These are phyloP conservation scores for Sesbania bispinosa DNA, from an alignment of 306 rosid genomes.

Conservation along the genomic window DNA sequence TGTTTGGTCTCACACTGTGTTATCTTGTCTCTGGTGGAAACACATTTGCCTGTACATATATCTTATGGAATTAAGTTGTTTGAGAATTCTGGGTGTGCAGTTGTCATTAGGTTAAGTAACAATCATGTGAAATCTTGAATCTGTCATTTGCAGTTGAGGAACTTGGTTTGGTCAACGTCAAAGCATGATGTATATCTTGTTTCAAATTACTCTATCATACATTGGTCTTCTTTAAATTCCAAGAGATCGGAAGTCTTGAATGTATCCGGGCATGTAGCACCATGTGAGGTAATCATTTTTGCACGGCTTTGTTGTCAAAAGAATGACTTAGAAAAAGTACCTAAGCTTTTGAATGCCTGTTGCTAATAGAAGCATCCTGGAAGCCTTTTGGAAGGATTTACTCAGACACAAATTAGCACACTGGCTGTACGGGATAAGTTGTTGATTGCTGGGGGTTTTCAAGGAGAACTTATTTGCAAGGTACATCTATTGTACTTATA, in stretches of 20 bases:
- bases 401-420: slow-evolving; percentile 71
- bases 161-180: slow-evolving; percentile 84
- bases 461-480: slow-evolving; percentile 91
- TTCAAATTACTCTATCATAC: slow-evolving; percentile 62
- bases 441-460: slow-evolving; percentile 82
- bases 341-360: slow-evolving; percentile 2
- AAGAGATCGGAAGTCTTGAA: slow-evolving; percentile 56
- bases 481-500: slow-evolving; percentile 29
- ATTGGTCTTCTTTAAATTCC: slow-evolving; percentile 64
- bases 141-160: slow-evolving; percentile 62
- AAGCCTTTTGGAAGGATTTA: slow-evolving; percentile 78
- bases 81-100: background rate
- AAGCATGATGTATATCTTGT: slow-evolving; percentile 81
- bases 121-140: background rate
- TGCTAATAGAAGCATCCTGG: slow-evolving; percentile 73
- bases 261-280: slow-evolving; percentile 77
- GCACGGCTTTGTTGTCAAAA: background rate
- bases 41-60: background rate
- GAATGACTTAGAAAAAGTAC: background rate
- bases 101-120: background rate
- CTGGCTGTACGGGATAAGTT: slow-evolving; percentile 71
- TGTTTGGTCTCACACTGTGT: background rate
- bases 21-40: background rate
- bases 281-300: slow-evolving; percentile 52
- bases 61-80: background rate